These are phyloP conservation scores for Circinella umbellata DNA, from an alignment of 371 early-diverging fungal species.

Conservation along the genomic window DNA sequence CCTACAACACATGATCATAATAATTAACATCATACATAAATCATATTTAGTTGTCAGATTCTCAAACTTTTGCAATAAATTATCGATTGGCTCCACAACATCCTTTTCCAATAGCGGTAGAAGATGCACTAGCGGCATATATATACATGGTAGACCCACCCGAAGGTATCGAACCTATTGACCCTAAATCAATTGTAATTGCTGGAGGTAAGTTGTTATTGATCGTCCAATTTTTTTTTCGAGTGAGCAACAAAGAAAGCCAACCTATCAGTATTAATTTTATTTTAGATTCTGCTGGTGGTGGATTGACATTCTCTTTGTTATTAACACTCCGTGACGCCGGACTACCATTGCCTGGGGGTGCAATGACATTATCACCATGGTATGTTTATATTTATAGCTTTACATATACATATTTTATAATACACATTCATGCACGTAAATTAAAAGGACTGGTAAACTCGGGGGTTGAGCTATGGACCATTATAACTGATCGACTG, in stretches of 20 bases:
- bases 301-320: constrained; percentile 57
- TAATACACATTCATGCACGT: constrained; percentile 24
- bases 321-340: constrained; percentile 59
- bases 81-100: constrained; percentile 85
- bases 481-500: neutral
- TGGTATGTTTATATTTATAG: constrained; percentile 35
- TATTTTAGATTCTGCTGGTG: constrained; percentile 59
- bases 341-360: constrained; percentile 54
- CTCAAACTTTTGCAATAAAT: constrained; percentile 58
- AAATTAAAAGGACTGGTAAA: neutral
- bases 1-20: neutral
- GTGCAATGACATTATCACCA: constrained; percentile 49
- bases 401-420: neutral
- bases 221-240: too few species aligned
- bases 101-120: constrained; percentile 83
- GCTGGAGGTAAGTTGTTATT: constrained; percentile 69
- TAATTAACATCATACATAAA: constrained; percentile 2
- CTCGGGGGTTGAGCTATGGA: too few species aligned
- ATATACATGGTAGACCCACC: constrained; percentile 66
- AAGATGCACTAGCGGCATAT: constrained; percentile 81
- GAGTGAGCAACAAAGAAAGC: too few species aligned
- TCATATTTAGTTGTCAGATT: constrained; percentile 13
- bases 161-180: constrained; percentile 40
- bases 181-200: constrained; percentile 71
- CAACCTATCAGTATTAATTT: too few species aligned